Evolutionary conservation across 1,284 basidiomycete genomes (phyloP).

Genomic region (Fomitopsis pinicola): DNA sequence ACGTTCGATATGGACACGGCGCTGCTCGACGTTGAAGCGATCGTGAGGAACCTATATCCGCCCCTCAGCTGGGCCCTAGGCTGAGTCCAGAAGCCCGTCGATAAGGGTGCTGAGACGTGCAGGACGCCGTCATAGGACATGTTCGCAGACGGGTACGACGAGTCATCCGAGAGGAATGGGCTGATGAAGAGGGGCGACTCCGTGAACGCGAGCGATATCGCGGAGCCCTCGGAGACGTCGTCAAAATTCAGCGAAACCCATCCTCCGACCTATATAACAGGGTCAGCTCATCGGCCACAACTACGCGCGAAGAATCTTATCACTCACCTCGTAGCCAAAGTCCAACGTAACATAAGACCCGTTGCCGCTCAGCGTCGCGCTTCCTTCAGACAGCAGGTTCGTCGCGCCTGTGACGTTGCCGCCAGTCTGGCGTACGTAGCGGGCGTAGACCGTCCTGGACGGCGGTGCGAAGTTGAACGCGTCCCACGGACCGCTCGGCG

Average conservation of each 20-base stretch:
- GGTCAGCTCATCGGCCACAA: background rate
- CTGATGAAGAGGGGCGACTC: slow-evolving; percentile 46
- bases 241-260: slow-evolving; percentile 36
- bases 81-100: slow-evolving; percentile 45
- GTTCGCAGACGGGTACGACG: slow-evolving; percentile 30
- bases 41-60: slow-evolving; percentile 52
- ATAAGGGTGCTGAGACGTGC: slow-evolving; percentile 33
- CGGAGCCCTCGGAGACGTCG: slow-evolving; percentile 26
- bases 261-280: slow-evolving; percentile 38
- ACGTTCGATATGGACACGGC: slow-evolving; percentile 42
- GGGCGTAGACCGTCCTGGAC: slow-evolving; percentile 34
- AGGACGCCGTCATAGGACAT: slow-evolving; percentile 45
- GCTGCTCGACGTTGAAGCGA: slow-evolving; percentile 35
- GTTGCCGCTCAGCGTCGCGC: slow-evolving; percentile 32
- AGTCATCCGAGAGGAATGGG: slow-evolving; percentile 41
- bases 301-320: background rate
- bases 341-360: slow-evolving; percentile 41
- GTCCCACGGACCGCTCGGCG: slow-evolving; percentile 43
- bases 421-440: slow-evolving; percentile 26
- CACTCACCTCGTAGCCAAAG: slow-evolving; percentile 41
- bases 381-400: slow-evolving; percentile 25
- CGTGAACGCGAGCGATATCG: slow-evolving; percentile 43
- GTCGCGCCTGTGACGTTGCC: slow-evolving; percentile 31
- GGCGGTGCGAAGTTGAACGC: slow-evolving; percentile 42
- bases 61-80: slow-evolving; percentile 42